Conservation (phyloP, 176 grass and related monocot species). For the Juncus effusus region DNA sequence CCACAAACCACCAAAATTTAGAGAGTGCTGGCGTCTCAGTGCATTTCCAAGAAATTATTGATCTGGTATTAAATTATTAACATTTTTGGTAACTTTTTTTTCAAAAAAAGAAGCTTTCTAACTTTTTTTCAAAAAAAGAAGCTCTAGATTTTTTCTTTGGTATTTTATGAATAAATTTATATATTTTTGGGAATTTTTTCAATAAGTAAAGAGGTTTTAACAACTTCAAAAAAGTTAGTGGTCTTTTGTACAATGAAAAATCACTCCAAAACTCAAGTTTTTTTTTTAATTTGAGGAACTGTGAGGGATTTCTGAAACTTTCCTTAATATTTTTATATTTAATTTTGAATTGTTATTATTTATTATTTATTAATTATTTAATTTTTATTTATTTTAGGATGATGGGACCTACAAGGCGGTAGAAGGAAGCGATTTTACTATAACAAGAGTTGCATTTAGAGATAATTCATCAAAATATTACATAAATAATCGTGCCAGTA, state of each 20-base stretch:
- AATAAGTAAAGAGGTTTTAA: no score
- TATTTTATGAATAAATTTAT: not conserved
- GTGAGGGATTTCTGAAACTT: no score
- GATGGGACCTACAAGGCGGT: conserved; percentile 68
- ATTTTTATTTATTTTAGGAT: conserved; percentile 37
- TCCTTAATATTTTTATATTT: no score
- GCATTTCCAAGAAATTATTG: conserved; percentile 97
- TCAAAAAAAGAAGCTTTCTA: conserved; percentile 10
- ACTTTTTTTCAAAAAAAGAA: conserved; percentile 4
- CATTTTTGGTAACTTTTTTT: conserved; percentile 1
- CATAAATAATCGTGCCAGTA: conserved; percentile 83
- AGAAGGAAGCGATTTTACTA: conserved; percentile 67
- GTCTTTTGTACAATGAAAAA: no score
- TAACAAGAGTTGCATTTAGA: conserved; percentile 81
- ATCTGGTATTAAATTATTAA: conserved; percentile 59
- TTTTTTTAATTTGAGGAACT: no score
- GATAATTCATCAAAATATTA: conserved; percentile 97
- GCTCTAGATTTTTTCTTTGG: conserved; percentile 9
- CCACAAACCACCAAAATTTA: conserved; percentile 84
- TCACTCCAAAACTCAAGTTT: no score
- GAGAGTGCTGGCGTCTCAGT: conserved; percentile 89
- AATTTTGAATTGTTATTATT: no score
- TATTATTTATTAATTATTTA: no score
- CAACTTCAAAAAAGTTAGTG: no score
- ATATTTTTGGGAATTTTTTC: no score